phyloP scores from a whole-genome alignment of 192 early-diverging fungal species.

The Cladochytrium replicatum region DNA sequence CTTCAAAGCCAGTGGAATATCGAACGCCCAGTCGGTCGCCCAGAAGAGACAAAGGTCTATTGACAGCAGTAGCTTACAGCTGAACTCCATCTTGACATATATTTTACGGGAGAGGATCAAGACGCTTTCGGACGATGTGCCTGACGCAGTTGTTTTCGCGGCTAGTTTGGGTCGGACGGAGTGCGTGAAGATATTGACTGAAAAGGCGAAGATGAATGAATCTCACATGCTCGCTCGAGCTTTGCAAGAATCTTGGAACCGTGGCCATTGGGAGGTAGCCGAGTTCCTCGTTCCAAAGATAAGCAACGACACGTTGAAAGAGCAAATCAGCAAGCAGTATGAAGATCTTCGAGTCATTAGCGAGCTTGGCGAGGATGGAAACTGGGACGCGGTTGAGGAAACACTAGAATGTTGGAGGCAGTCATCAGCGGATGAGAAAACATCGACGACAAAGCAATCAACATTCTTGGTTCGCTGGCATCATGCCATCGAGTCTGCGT shows the following conservation, averaged over 20 bases:
- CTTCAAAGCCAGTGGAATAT: no score
- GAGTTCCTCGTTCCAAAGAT: not conserved
- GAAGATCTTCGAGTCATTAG: not conserved
- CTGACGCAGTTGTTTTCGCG: not conserved
- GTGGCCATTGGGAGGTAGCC: not conserved
- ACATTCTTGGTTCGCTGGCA: not conserved
- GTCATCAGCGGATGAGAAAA: not conserved
- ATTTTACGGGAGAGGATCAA: not conserved
- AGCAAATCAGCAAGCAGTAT: not conserved
- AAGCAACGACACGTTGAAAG: not conserved
- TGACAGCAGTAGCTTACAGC: not conserved
- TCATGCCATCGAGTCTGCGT: not conserved
- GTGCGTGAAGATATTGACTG: not conserved
- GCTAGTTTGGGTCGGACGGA: not conserved
- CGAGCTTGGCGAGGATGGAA: not conserved
- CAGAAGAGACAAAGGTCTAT: no score
- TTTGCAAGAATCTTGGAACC: not conserved
- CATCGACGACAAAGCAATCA: no score
- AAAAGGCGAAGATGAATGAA: not conserved
- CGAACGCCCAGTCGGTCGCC: no score
- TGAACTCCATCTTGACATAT: not conserved
- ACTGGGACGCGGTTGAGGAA: not conserved
- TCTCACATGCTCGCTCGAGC: not conserved
- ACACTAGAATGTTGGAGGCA: not conserved
- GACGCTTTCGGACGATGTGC: not conserved